Base-by-base conservation (phyloP, 352 stramenopile species). In the Phytophthora pisi region DNA sequence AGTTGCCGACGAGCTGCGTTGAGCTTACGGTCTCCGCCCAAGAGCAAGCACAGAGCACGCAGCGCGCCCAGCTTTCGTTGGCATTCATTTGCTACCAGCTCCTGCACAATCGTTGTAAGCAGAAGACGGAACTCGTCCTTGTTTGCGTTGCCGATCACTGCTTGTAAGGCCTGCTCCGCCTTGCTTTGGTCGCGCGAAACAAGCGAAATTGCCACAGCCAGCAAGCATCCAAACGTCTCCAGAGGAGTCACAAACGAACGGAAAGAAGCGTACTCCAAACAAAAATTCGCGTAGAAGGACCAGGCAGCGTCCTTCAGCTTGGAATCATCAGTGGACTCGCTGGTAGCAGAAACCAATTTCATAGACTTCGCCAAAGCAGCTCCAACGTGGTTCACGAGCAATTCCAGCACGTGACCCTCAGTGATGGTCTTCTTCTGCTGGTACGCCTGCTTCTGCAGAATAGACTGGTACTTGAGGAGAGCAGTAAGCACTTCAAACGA, bases 111-210 rank as follows among this genome's bases (percentile, higher is more conserved):
- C 31, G 84, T 93, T 10, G 78, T 61, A 3, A 91, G 51, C 42
- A 92, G 38, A 40, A 96, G 64, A n/a, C 68, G 66, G 52, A 89
- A 93, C 57, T 96, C 88, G 42, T 86, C 73, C 57, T 86, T 90
- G 71, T 86, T 93, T 6, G 84, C 72, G 58, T 82, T 82, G n/a
- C 60, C 40, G 3, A 93, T 56, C 8, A 96, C 26, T 8, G 61
- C 64, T 50, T 80, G 73, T 8, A 91, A 68, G 24, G 81, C 68
- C 26, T 60, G 24, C 47, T 72, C 57, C 11, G 55, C 51, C 36
- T 62, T 73, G 34, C 65, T 24, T 13, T 66, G 31, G 31, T 52
- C 46, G 15, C 49, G 47, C 15, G 71, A 71, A 28, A 63, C 58
- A 23, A 76, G 64, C 38, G 65, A 50, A 61, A 81, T 60, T 2